These are phyloP conservation scores for Zasmidium angulare DNA, from an alignment of 2,329 filamentous ascomycete genomes.

Conservation along the genomic window DNA sequence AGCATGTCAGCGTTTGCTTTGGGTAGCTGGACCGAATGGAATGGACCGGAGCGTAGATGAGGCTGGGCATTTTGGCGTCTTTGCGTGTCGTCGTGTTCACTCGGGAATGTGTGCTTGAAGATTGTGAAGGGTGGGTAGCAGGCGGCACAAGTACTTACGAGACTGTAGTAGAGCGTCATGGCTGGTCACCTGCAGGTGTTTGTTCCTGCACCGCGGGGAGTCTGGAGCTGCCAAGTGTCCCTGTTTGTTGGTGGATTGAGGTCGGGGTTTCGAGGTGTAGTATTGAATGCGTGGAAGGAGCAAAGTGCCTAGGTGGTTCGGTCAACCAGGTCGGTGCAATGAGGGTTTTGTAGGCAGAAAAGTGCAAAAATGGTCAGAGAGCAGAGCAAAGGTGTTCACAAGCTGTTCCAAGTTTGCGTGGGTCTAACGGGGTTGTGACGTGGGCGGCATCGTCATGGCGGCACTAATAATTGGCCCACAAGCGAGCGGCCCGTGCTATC, in stretches of 20 bases:
- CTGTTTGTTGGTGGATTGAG: constrained; percentile 3
- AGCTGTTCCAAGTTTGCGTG: background rate
- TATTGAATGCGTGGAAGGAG: background rate
- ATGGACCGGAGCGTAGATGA: constrained; percentile 39
- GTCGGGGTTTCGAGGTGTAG: background rate
- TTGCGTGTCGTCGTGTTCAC: background rate
- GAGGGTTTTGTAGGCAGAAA: background rate
- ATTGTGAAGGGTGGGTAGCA: constrained; percentile 4
- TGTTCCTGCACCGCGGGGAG: background rate
- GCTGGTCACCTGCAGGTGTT: constrained; percentile 31
- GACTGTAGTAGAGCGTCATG: constrained; percentile 70
- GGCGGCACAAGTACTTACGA: constrained; percentile 49
- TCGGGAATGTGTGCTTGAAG: background rate
- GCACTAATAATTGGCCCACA: background rate
- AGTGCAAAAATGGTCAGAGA: background rate
- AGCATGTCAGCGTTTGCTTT: constrained; percentile 20
- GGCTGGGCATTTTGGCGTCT: constrained; percentile 32
- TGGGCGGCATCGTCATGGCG: background rate
- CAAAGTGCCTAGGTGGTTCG: background rate
- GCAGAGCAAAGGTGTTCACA: background rate
- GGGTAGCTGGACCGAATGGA: background rate
- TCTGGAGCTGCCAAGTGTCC: background rate
- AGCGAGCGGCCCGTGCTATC: constrained; percentile 1
- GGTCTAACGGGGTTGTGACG: too few relatives aligned
- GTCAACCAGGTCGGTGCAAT: background rate